A percentile compares a stretch with the other conserved stretches of the same genome.
phyloP scores from a whole-genome alignment of 345 rosid genomes.

The Geranium brycei region DNA sequence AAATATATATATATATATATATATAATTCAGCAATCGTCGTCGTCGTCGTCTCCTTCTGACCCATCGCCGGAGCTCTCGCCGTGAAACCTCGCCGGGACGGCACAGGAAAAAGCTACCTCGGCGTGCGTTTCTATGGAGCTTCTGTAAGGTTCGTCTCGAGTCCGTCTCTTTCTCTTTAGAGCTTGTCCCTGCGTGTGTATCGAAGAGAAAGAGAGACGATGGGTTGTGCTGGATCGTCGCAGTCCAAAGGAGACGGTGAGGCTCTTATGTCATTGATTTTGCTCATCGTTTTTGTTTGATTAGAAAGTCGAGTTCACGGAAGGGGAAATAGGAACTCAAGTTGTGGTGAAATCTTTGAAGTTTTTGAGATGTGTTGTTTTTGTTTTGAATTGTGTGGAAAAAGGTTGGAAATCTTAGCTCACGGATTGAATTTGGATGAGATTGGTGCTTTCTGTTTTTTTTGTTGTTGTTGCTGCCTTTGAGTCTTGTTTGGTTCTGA shows the following conservation, averaged over 20 bases:
- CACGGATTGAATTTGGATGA: too few species aligned
- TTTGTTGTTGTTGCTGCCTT: too few species aligned
- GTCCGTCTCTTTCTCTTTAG: background rate
- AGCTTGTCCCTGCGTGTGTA: background rate
- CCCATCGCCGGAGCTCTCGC: background rate
- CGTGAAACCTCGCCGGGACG: background rate
- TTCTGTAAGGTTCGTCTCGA: background rate
- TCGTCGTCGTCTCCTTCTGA: background rate
- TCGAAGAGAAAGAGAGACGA: constrained; percentile 10
- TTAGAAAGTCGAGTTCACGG: background rate
- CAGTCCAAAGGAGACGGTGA: constrained; percentile 52
- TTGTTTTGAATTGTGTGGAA: too few species aligned
- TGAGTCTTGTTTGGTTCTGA: too few species aligned
- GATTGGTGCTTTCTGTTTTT: too few species aligned
- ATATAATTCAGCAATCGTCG: background rate
- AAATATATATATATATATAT: too few species aligned
- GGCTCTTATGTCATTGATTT: background rate
- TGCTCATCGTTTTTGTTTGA: background rate
- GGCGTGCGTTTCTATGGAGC: too few species aligned
- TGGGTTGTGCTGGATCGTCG: constrained; percentile 84
- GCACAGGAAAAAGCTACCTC: too few species aligned
- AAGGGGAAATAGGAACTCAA: too few species aligned
- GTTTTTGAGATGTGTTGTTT: too few species aligned
- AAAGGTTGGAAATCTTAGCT: too few species aligned
- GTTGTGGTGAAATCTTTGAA: too few species aligned